Base-by-base conservation (phyloP, 2,329 filamentous ascomycete species). In the Penicillium sp. region DNA sequence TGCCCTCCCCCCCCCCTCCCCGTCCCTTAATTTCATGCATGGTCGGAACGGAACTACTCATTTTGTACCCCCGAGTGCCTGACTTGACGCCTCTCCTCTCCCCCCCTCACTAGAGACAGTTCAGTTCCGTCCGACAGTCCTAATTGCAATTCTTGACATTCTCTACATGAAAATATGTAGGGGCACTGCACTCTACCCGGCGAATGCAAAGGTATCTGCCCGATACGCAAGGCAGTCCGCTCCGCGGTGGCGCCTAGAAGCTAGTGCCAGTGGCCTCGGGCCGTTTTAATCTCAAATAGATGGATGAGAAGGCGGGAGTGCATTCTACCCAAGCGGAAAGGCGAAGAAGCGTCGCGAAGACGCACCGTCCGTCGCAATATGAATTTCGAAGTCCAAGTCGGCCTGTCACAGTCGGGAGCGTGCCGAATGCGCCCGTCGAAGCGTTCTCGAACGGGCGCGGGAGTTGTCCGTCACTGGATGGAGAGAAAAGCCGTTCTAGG, bases 341-440 rank as follows among this genome's bases (percentile, higher is more conserved):
- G 39, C 24, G 39, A 42, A 42, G 39, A 42, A 42, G 39, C 39
- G 39, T n/a, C 17, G n/a, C 39, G 26, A 29, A 42, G 39, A 42
- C 17, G 39, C 39, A 42, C 39, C 39, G 39, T 27, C 39, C 24
- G 39, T 13, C 39, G 15, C 24, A 18, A 24, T 42, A 15, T 8
- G 5, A 42, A 42, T 40, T 40, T 26, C 36, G 20, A 37, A 37
- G 4, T 27, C 10, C 21, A 40, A 21, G 10, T 17, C 36, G 36
- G 36, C 36, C 26, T 26, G 12, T 40, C 36, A 40, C 36, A 24
- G 36, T 40, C 36, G 36, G 36, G 21, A 40, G n/a, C 6, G 26
- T 40, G 36, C 36, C 36, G 21, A 40, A 7, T n/a, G 26, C 39
- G 7, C 20, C 39, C 15, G 26, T 42, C 7, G 39, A 42, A 42